phyloP scores from a whole-genome alignment of 805 yeast species.

The Nakazawaea wickerhamii region DNA sequence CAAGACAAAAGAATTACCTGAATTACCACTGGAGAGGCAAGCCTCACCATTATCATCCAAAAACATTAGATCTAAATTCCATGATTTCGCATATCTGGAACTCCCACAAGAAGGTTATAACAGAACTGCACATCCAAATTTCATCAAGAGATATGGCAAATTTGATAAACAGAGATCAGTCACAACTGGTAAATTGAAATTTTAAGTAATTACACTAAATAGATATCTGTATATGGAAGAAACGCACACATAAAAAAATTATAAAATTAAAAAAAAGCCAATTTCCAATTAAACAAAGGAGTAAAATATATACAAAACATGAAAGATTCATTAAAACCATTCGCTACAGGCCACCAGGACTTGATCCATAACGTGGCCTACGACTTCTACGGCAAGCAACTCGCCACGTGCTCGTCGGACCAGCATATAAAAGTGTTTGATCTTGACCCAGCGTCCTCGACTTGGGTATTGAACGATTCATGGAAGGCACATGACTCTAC shows the following conservation, averaged over 20 bases:
- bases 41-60: neutral
- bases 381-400: constrained; percentile 86
- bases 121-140: constrained; percentile 2
- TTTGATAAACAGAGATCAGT: neutral
- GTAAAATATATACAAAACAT: constrained; percentile 14
- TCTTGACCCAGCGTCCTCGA: constrained; percentile 54
- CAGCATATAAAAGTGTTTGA: constrained; percentile 90
- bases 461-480: constrained; percentile 81
- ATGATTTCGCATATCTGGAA: constrained; percentile 1
- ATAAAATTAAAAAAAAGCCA: neutral
- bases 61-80: neutral
- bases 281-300: neutral
- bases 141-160: neutral
- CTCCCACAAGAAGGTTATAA: neutral
- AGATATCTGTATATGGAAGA: too few relatives aligned
- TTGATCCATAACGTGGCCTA: constrained; percentile 85
- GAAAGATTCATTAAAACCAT: constrained; percentile 51
- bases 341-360: constrained; percentile 90
- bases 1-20: neutral
- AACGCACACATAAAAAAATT: neutral
- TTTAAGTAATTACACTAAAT: too few relatives aligned
- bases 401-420: constrained; percentile 94
- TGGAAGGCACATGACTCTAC: constrained; percentile 96
- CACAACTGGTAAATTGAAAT: neutral
- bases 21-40: neutral